phyloP scores from a whole-genome alignment of 2,329 filamentous ascomycete species.

The Alternaria panax region DNA sequence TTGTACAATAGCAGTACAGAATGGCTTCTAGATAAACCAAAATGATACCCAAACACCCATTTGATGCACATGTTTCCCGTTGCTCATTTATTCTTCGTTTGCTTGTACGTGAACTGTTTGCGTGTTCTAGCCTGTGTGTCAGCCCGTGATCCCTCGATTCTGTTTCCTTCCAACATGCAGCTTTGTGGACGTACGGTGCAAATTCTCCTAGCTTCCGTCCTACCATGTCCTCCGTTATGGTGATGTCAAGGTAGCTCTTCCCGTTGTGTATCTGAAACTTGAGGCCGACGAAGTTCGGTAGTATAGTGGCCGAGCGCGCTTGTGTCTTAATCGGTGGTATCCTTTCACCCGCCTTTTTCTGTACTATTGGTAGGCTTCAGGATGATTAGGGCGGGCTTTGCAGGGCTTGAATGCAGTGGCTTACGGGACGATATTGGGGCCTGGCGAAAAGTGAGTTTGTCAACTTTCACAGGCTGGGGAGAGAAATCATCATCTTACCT shows the following conservation, averaged over 20 bases:
- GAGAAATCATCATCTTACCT: constrained; percentile 61
- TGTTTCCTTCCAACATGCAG: too few species aligned
- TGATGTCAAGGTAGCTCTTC: constrained; percentile 82
- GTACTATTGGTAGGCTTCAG: constrained; percentile 68
- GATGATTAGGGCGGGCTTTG: constrained; percentile 33
- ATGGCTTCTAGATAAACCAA: constrained; percentile 33
- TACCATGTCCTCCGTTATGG: constrained; percentile 94
- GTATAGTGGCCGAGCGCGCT: constrained; percentile 85
- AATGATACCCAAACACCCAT: constrained; percentile 50
- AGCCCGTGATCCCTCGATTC: not conserved
- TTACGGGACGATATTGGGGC: constrained; percentile 75
- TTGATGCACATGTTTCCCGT: constrained; percentile 29
- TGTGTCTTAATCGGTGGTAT: constrained; percentile 81
- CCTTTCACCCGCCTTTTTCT: constrained; percentile 66
- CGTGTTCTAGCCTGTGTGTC: constrained; percentile 63
- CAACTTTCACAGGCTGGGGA: constrained; percentile 61
- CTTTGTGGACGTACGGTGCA: constrained; percentile 68
- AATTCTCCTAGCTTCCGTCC: constrained; percentile 95
- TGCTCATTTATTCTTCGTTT: constrained; percentile 72
- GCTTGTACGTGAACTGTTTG: constrained; percentile 72
- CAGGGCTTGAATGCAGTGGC: constrained; percentile 37
- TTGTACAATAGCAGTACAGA: constrained; percentile 48
- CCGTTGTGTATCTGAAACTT: constrained; percentile 93
- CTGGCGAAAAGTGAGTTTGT: constrained; percentile 49
- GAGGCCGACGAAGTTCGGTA: constrained; percentile 90